Percentiles rank a stretch among this genome's conserved stretches.
phyloP scores from a whole-genome alignment of 176 grass and related monocot species.

The Coix lacrymajobi region DNA sequence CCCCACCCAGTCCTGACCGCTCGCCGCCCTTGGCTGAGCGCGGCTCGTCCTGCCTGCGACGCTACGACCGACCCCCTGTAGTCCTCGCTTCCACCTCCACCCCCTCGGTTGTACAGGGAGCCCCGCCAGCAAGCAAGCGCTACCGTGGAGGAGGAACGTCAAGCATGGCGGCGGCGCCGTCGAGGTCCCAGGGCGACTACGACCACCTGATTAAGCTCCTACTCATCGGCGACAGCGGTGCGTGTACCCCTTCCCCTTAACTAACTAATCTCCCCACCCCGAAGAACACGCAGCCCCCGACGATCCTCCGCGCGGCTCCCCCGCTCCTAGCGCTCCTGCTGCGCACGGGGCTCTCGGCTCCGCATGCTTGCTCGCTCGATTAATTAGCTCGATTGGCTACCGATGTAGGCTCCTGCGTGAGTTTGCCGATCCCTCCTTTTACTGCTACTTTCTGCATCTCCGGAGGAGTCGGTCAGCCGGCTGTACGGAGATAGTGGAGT shows the following conservation, averaged over 20 bases:
- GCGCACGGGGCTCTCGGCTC: neutral
- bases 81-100: neutral
- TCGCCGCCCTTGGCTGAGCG: too few relatives aligned
- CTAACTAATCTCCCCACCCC: neutral
- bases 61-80: too few relatives aligned
- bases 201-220: constrained; percentile 56
- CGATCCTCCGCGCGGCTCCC: neutral
- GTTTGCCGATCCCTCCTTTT: neutral
- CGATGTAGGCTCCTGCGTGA: too few relatives aligned
- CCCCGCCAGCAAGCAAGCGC: neutral
- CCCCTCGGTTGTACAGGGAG: neutral
- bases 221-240: constrained; percentile 53
- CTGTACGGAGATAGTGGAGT: neutral
- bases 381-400: neutral
- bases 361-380: neutral
- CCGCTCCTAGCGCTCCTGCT: neutral
- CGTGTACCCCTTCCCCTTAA: neutral
- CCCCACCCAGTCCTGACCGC: too few relatives aligned
- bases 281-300: neutral
- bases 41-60: too few relatives aligned
- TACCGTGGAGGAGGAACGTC: neutral
- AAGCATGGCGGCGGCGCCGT: constrained; percentile 33
- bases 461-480: neutral
- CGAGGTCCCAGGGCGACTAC: constrained; percentile 45
- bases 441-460: neutral